phyloP scores from a whole-genome alignment of 1,284 basidiomycete genomes.

The Schizophyllum amplum region DNA sequence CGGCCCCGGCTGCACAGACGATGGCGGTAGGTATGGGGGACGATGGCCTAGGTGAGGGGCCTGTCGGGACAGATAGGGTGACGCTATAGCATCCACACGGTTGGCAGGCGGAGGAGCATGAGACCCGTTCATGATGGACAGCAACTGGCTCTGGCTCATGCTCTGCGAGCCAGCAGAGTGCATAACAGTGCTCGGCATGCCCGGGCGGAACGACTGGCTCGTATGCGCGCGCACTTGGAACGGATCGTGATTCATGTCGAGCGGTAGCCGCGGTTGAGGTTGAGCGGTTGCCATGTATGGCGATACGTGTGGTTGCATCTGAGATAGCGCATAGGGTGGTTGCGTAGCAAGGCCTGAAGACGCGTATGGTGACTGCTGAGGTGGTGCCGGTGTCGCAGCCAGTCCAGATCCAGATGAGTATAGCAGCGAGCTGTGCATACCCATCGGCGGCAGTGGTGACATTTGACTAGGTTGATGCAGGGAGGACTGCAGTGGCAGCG shows the following conservation, averaged over 20 bases:
- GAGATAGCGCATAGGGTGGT: constrained; percentile 8
- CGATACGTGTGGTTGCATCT: not conserved
- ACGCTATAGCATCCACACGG: constrained; percentile 4
- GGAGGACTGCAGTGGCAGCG: constrained; percentile 10
- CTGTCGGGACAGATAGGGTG: constrained; percentile 2
- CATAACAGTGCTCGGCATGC: constrained; percentile 11
- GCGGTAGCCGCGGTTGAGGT: constrained; percentile 7
- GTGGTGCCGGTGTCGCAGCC: constrained; percentile 16
- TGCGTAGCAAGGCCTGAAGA: too few species aligned
- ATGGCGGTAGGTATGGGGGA: not conserved
- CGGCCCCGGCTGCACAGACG: not conserved
- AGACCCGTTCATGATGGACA: constrained; percentile 30
- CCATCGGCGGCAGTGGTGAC: constrained; percentile 9
- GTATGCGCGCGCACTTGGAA: constrained; percentile 54
- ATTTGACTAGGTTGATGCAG: constrained; percentile 13
- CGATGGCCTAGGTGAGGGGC: not conserved
- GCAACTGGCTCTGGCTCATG: constrained; percentile 43
- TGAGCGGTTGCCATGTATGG: not conserved
- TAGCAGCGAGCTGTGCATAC: constrained; percentile 14
- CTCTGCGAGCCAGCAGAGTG: constrained; percentile 24
- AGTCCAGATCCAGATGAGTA: constrained; percentile 23
- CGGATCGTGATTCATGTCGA: constrained; percentile 26
- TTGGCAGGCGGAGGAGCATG: constrained; percentile 4
- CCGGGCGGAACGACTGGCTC: constrained; percentile 43
- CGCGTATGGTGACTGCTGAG: too few species aligned